Base-by-base conservation (phyloP, 805 yeast genomes). In the Priceomyces carsonii region DNA sequence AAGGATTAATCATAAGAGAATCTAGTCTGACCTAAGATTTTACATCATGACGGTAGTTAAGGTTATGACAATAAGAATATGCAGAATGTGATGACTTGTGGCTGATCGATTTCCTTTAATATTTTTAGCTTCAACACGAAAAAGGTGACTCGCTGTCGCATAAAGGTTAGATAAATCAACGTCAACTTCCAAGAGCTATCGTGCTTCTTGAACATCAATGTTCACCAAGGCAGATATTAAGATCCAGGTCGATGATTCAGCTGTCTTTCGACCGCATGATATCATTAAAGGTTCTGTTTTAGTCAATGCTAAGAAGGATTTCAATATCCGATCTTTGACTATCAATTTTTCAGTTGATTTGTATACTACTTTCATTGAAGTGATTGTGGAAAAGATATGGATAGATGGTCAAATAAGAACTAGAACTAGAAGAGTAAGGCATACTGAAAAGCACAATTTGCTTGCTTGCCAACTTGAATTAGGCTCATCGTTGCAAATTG, bases 201-300 rank as follows among this genome's bases (percentile, higher is more conserved):
- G n/a, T n/a, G n/a, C n/a, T n/a, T n/a, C n/a, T n/a, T n/a, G n/a
- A n/a, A n/a, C n/a, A n/a, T 21, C 10, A 10, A 32, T 32, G 35
- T 32, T 32, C 13, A 18, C 35, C 14, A 32, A 32, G 12, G 35
- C 29, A 10, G 24, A 32, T 2, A 3, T 32, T 6, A n/a, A 32
- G 10, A 32, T 32, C 10, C 2, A 25, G 6, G 20, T 32, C 9
- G 35, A 32, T 13, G 29, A 25, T 6, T 23, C 23, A 9, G 24
- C 12, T 4, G 26, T 32, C 18, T 32, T 25, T 26, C 12, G 22
- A 13, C 29, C 35, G 5, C 25, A 32, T 19, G 35, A 32, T 14
- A 7, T 8, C 9, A 30, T 32, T 8, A 26, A 12, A n/a, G 35
- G 35, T 4, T 6, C 16, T 32, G 8, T 32, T 10, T 12, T 25